Conservation (phyloP, 768 basidiomycete genomes). For the Omphalotus guepiniiformis region DNA sequence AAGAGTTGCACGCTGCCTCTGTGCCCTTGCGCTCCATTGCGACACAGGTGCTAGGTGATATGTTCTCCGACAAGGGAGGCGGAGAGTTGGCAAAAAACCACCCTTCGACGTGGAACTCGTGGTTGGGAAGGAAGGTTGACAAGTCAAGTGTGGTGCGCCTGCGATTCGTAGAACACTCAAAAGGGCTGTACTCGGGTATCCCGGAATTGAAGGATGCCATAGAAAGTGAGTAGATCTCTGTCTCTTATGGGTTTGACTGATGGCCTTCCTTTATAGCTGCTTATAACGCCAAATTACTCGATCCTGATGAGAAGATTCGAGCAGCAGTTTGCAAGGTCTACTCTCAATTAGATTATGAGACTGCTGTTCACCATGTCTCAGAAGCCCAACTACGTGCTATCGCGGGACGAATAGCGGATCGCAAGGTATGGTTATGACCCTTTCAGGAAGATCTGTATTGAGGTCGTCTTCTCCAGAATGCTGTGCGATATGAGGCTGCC, state of each 20-base stretch:
- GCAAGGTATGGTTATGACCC: constrained; percentile 54
- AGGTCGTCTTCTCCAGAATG: constrained; percentile 28
- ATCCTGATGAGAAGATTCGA: constrained; percentile 91
- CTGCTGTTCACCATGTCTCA: constrained; percentile 76
- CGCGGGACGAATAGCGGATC: constrained; percentile 74
- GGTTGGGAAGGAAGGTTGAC: constrained; percentile 79
- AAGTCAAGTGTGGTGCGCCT: constrained; percentile 65
- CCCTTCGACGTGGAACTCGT: constrained; percentile 79
- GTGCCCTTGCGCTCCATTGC: constrained; percentile 68
- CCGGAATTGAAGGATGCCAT: constrained; percentile 64
- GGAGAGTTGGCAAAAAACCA: constrained; percentile 75
- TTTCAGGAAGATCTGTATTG: neutral
- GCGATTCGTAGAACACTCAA: constrained; percentile 70
- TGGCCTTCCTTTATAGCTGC: constrained; percentile 36
- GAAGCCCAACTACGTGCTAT: constrained; percentile 56
- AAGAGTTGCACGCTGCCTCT: constrained; percentile 79
- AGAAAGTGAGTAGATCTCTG: constrained; percentile 53
- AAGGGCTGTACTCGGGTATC: constrained; percentile 56
- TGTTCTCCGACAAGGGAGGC: constrained; percentile 79
- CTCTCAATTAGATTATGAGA: constrained; percentile 86
- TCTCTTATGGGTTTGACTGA: neutral
- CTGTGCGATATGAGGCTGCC: constrained; percentile 73
- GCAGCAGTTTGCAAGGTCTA: constrained; percentile 80
- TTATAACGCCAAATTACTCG: constrained; percentile 61
- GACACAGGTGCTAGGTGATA: constrained; percentile 84